These are phyloP conservation scores for Aspergillus kassunensis DNA, from an alignment of 495 filamentous ascomycete species.

Conservation along the genomic window DNA sequence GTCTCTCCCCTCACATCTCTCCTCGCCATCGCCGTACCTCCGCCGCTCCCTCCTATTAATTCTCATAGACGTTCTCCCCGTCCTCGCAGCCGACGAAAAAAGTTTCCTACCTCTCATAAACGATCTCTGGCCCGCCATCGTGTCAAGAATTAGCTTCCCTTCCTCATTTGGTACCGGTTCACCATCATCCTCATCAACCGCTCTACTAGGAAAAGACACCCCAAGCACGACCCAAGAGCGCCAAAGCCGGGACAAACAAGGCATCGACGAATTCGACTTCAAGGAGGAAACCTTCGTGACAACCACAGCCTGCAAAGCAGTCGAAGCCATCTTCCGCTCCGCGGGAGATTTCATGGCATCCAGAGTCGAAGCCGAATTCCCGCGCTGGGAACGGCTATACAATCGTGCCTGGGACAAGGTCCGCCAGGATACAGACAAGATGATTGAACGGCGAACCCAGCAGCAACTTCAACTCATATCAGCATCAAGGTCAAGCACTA, in stretches of 20 bases:
- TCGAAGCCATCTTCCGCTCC: conserved; percentile 52
- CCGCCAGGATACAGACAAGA: conserved; percentile 32
- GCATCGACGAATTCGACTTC: conserved; percentile 22
- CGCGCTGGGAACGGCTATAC: conserved; percentile 46
- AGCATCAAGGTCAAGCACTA: background rate
- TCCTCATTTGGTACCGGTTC: conserved; percentile 31
- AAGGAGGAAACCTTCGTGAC: conserved; percentile 75
- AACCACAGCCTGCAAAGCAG: conserved; percentile 59
- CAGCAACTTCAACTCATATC: no score
- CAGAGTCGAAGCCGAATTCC: conserved; percentile 68
- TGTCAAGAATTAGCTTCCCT: conserved; percentile 54
- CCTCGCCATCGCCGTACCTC: conserved; percentile 72
- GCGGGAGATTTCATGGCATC: conserved; percentile 79
- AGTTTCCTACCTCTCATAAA: conserved; percentile 85
- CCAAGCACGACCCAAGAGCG: conserved; percentile 7
- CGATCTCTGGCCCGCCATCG: conserved; percentile 78
- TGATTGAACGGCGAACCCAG: conserved; percentile 27
- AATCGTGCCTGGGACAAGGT: conserved; percentile 37
- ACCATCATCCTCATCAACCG: conserved; percentile 26
- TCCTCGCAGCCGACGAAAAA: conserved; percentile 68
- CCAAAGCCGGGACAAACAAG: conserved; percentile 2
- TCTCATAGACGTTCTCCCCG: conserved; percentile 61
- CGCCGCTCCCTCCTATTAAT: conserved; percentile 73
- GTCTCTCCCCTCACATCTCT: conserved; percentile 79
- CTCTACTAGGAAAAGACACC: conserved; percentile 21